A percentile compares a stretch with the other conserved stretches of the same genome.
These are phyloP conservation scores for Rhizophagus sp. DNA, from an alignment of 192 early-diverging fungal species.

Conservation along the genomic window DNA sequence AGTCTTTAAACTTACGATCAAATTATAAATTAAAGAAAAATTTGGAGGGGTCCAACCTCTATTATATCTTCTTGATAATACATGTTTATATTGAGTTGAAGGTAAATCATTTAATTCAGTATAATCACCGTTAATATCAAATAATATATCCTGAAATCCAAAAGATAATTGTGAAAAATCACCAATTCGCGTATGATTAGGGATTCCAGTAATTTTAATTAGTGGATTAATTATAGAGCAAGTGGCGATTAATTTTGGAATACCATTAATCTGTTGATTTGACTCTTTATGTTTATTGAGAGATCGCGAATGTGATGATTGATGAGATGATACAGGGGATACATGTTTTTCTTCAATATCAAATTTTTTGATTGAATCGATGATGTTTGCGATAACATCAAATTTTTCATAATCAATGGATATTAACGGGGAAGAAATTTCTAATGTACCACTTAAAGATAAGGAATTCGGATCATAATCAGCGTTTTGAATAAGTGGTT, in stretches of 20 bases:
- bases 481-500: neutral
- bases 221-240: neutral
- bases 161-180: constrained; percentile 11
- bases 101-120: constrained; percentile 20
- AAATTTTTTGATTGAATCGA: neutral
- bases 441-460: constrained; percentile 11
- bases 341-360: neutral
- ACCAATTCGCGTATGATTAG: neutral
- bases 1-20: constrained; percentile 21
- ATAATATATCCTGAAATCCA: constrained; percentile 25
- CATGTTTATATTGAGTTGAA: neutral
- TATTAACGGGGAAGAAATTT: constrained; percentile 8
- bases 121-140: constrained; percentile 29
- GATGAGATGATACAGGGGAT: neutral
- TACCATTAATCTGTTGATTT: neutral
- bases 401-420: neutral
- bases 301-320: neutral
- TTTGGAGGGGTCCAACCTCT: constrained; percentile 15
- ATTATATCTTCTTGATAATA: constrained; percentile 17
- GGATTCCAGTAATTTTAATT: constrained; percentile 20
- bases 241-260: constrained; percentile 16
- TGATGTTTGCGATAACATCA: neutral
- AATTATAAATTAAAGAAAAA: constrained; percentile 30
- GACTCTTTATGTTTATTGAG: neutral
- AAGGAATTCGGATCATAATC: constrained; percentile 29